Percentiles rank a stretch among this genome's conserved stretches.
These are phyloP conservation scores for Ammopiptanthus mongolicus DNA, from an alignment of 306 rosid species.

Conservation along the genomic window DNA sequence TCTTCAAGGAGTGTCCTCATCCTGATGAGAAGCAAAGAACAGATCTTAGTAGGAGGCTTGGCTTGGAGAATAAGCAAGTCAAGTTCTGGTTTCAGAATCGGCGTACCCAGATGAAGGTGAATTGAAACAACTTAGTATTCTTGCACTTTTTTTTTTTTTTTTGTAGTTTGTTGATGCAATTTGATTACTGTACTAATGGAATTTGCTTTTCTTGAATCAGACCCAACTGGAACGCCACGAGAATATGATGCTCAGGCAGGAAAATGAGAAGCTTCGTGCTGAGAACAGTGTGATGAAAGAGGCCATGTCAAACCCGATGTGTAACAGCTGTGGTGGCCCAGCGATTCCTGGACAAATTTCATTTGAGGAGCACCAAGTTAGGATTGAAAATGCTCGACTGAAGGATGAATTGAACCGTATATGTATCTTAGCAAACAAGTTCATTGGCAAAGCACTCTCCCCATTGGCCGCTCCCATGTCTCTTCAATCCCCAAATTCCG, in stretches of 20 bases:
- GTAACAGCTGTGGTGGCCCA: conserved; percentile 75
- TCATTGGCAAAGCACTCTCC: conserved; percentile 61
- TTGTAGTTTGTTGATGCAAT: neutral
- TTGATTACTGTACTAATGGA: neutral
- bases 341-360: conserved; percentile 78
- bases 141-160: neutral
- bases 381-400: conserved; percentile 75
- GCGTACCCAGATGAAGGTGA: conserved; percentile 92
- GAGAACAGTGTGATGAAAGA: conserved; percentile 72
- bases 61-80: conserved; percentile 77
- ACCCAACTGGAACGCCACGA: conserved; percentile 90
- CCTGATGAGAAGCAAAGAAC: conserved; percentile 93
- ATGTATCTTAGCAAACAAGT: conserved; percentile 49
- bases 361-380: conserved; percentile 70
- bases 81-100: conserved; percentile 97
- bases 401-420: conserved; percentile 65
- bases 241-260: conserved; percentile 71
- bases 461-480: conserved; percentile 34
- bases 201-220: conserved; percentile 42
- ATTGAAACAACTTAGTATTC: neutral
- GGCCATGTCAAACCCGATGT: conserved; percentile 62
- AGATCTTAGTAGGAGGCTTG: conserved; percentile 67
- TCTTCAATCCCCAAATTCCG: conserved; percentile 30
- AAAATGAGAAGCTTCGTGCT: conserved; percentile 77
- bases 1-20: conserved; percentile 84